Conservation (phyloP, 305 asterid species). For the Nicotiana rustica region DNA sequence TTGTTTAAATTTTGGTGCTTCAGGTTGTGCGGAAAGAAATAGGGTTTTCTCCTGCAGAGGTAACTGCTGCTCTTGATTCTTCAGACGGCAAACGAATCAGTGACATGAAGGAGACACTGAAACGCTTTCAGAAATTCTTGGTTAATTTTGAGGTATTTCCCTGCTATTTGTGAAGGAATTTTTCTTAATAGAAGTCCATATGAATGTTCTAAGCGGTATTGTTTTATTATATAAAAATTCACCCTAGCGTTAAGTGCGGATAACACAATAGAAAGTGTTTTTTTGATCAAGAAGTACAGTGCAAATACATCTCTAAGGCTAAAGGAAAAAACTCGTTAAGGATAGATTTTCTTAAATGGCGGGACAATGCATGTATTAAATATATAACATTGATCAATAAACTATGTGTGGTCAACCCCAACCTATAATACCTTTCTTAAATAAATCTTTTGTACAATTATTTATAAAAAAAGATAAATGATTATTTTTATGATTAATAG, state of each 20-base stretch:
- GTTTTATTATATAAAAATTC: background rate
- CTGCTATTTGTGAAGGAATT: conserved; percentile 4
- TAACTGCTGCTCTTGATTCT: conserved; percentile 62
- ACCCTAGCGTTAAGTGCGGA: background rate
- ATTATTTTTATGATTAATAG: background rate
- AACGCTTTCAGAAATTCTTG: conserved; percentile 70
- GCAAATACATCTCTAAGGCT: background rate
- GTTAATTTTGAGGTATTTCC: conserved; percentile 74
- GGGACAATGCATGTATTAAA: background rate
- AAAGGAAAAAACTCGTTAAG: background rate
- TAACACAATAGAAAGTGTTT: background rate
- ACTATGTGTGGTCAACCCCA: background rate
- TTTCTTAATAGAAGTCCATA: background rate
- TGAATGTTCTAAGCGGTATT: conserved; percentile 6
- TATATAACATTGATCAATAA: background rate
- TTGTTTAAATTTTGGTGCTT: conserved; percentile 35
- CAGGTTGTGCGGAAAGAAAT: conserved; percentile 71
- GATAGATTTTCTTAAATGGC: background rate
- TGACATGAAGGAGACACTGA: conserved; percentile 62
- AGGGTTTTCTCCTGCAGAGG: conserved; percentile 79
- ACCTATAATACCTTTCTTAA: background rate
- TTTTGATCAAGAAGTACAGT: background rate
- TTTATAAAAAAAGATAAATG: too few relatives aligned
- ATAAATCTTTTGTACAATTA: background rate
- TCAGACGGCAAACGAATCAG: conserved; percentile 50